These are phyloP conservation scores for Lasiosphaeris hirsuta DNA, from an alignment of 495 filamentous ascomycete genomes.

Conservation along the genomic window DNA sequence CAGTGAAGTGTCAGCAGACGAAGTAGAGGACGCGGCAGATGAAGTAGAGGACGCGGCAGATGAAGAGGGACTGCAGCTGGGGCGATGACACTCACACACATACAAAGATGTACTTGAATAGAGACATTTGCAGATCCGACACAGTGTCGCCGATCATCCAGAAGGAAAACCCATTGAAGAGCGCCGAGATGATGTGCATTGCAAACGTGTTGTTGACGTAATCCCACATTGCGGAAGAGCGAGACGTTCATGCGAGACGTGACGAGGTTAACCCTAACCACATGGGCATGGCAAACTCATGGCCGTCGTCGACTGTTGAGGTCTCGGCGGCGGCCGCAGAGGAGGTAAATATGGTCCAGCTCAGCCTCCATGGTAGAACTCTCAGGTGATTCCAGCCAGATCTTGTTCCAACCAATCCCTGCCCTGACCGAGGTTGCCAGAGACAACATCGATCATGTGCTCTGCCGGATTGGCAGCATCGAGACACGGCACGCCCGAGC, in stretches of 20 bases:
- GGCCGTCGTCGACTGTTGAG: conserved; percentile 27
- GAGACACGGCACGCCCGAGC: conserved; percentile 66
- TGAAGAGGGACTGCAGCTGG: conserved; percentile 67
- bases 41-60: conserved; percentile 65
- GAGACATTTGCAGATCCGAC: conserved; percentile 69
- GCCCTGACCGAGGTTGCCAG: conserved; percentile 50
- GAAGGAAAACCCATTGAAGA: conserved; percentile 80
- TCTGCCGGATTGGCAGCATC: conserved; percentile 67
- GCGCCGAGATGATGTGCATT: conserved; percentile 33
- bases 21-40: conserved; percentile 57
- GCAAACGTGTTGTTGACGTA: conserved; percentile 65
- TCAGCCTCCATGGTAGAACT: conserved; percentile 57
- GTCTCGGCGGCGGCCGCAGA: conserved; percentile 28
- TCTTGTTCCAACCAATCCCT: conserved; percentile 75
- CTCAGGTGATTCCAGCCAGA: conserved; percentile 71
- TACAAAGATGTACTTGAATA: conserved; percentile 62
- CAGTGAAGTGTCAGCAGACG: conserved; percentile 58
- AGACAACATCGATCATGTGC: conserved; percentile 85
- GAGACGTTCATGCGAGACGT: conserved; percentile 62
- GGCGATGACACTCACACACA: conserved; percentile 47
- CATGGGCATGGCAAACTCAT: conserved; percentile 29
- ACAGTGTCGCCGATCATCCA: conserved; percentile 59
- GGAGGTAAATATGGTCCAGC: conserved; percentile 60
- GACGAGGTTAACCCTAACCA: conserved; percentile 43
- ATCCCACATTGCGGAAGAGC: conserved; percentile 67